These are phyloP conservation scores for Nelumbo lutea DNA, from an alignment of 164 flowering plant genomes.

Conservation along the genomic window DNA sequence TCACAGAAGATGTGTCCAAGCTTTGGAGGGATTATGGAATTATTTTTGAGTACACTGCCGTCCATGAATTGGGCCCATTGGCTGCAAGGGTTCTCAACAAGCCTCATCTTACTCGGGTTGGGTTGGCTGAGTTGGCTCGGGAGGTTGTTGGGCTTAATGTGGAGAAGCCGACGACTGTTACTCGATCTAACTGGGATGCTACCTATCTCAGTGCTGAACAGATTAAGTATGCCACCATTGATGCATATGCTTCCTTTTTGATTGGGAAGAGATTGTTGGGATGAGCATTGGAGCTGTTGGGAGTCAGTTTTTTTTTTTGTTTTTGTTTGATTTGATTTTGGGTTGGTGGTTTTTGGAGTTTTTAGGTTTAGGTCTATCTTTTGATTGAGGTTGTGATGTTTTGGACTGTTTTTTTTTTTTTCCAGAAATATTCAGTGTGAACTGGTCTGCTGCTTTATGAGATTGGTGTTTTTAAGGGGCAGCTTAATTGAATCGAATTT, in stretches of 20 bases:
- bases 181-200: neutral
- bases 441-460: too few species aligned
- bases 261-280: neutral
- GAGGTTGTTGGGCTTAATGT: neutral
- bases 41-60: neutral
- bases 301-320: too few species aligned
- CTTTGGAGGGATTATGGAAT: neutral
- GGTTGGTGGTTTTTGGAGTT: too few species aligned
- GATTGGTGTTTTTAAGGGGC: too few species aligned
- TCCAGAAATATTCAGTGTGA: too few species aligned
- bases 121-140: neutral
- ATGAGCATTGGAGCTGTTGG: neutral
- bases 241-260: neutral
- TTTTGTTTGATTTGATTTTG: too few species aligned
- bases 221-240: neutral
- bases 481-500: too few species aligned
- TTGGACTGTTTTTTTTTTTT: too few species aligned
- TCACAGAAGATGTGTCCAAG: slow-evolving; percentile 1
- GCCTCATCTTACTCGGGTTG: neutral
- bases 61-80: neutral
- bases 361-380: too few species aligned
- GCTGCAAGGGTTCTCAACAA: neutral
- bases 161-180: neutral
- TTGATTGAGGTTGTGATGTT: too few species aligned
- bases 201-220: neutral